phyloP scores from a whole-genome alignment of 495 filamentous ascomycete genomes.

The Aspergillus olivimuriae region DNA sequence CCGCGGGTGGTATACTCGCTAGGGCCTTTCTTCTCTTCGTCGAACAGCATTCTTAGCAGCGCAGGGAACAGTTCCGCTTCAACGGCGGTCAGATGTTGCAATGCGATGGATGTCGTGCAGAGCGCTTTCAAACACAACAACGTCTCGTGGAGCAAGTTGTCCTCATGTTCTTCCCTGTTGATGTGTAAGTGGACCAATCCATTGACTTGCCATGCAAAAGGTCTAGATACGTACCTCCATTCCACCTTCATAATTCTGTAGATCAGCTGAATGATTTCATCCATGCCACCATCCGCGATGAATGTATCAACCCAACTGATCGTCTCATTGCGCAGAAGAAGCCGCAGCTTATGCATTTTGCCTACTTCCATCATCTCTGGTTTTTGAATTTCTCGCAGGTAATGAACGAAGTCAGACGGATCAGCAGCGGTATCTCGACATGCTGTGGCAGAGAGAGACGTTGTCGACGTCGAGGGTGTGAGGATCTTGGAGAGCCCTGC shows the following conservation, averaged over 20 bases:
- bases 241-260: conserved; percentile 90
- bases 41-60: conserved; percentile 82
- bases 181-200: conserved; percentile 15
- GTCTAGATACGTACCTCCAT: conserved; percentile 66
- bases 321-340: conserved; percentile 88
- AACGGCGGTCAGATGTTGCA: conserved; percentile 73
- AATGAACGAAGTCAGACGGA: conserved; percentile 76
- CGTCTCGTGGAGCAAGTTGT: conserved; percentile 84
- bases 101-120: conserved; percentile 80
- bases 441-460: conserved; percentile 35
- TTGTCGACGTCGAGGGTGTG: conserved; percentile 33
- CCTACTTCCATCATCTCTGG: conserved; percentile 86
- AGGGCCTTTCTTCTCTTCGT: conserved; percentile 93
- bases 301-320: conserved; percentile 92
- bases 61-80: conserved; percentile 79
- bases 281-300: conserved; percentile 83
- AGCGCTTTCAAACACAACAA: conserved; percentile 91
- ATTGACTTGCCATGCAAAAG: conserved; percentile 3
- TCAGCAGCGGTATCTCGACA: conserved; percentile 43
- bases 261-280: conserved; percentile 77
- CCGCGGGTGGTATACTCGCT: conserved; percentile 90
- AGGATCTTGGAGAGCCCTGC: conserved; percentile 44
- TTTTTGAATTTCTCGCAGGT: conserved; percentile 68
- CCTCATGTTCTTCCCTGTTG: conserved; percentile 91
- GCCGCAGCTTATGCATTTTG: conserved; percentile 84